Conservation (phyloP, 768 basidiomycete species). For the Hypholoma sublateritium region DNA sequence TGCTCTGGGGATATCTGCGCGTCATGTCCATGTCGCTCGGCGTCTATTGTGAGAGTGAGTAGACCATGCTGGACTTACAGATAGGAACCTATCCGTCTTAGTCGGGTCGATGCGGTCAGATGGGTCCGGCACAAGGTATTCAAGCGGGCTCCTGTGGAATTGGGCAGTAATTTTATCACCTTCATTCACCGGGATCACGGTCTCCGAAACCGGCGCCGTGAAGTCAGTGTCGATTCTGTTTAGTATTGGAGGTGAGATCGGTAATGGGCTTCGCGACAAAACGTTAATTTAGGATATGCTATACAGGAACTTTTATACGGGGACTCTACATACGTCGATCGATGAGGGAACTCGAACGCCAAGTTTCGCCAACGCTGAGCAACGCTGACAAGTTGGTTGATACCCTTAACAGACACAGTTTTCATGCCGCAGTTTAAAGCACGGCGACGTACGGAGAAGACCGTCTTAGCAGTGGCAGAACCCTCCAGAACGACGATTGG, state of each 20-base stretch:
- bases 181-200: slow-evolving; percentile 46
- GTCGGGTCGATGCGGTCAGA: slow-evolving; percentile 41
- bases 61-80: slow-evolving; percentile 30
- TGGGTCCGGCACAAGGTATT: slow-evolving; percentile 33
- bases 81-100: slow-evolving; percentile 34
- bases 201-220: slow-evolving; percentile 42
- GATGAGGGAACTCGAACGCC: slow-evolving; percentile 43
- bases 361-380: slow-evolving; percentile 41
- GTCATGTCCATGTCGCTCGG: slow-evolving; percentile 13
- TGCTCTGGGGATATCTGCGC: slow-evolving; percentile 43
- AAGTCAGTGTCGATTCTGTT: slow-evolving; percentile 53
- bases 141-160: slow-evolving; percentile 41
- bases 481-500: slow-evolving; percentile 13
- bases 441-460: slow-evolving; percentile 38
- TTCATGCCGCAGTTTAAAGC: slow-evolving; percentile 6
- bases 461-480: slow-evolving; percentile 36
- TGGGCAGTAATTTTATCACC: slow-evolving; percentile 48
- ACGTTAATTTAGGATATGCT: too few relatives aligned
- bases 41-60: not conserved
- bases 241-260: slow-evolving; percentile 50
- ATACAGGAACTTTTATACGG: not conserved
- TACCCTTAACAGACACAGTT: slow-evolving; percentile 47
- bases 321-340: slow-evolving; percentile 26
- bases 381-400: too few relatives aligned
- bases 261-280: slow-evolving; percentile 40